phyloP scores from a whole-genome alignment of 2,329 filamentous ascomycete genomes.

The Colletotrichum brevisporum region DNA sequence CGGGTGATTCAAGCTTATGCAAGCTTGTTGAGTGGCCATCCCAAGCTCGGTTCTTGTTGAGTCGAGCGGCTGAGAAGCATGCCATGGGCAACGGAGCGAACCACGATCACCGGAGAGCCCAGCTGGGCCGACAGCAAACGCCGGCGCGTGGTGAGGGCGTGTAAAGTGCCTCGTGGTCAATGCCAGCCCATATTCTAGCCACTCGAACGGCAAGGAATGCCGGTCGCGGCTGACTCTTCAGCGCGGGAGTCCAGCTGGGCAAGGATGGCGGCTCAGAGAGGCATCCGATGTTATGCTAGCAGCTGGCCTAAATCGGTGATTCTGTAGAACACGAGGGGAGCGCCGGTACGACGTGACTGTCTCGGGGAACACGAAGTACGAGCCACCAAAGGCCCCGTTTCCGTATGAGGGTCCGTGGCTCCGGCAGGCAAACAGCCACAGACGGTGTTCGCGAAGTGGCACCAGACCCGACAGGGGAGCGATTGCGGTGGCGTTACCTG shows the following conservation, averaged over 20 bases:
- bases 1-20: constrained; percentile 31
- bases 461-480: constrained; percentile 15
- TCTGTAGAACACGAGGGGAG: constrained; percentile 15
- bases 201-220: constrained; percentile 29
- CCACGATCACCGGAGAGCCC: neutral
- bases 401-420: constrained; percentile 21
- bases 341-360: neutral
- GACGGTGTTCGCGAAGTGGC: constrained; percentile 18
- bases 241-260: constrained; percentile 24
- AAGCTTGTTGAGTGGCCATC: constrained; percentile 15
- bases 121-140: constrained; percentile 18
- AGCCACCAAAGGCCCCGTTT: constrained; percentile 27
- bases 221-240: constrained; percentile 28
- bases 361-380: constrained; percentile 31
- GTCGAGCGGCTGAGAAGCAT: constrained; percentile 38
- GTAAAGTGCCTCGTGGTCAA: constrained; percentile 35
- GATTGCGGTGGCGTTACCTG: constrained; percentile 30
- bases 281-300: constrained; percentile 24
- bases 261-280: constrained; percentile 31
- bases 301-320: constrained; percentile 14
- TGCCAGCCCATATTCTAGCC: constrained; percentile 29
- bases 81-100: constrained; percentile 19
- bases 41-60: constrained; percentile 24
- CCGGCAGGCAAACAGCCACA: constrained; percentile 33
- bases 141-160: constrained; percentile 23